Conservation (phyloP, 2,329 filamentous ascomycete genomes). For the Trichoderma sp. region DNA sequence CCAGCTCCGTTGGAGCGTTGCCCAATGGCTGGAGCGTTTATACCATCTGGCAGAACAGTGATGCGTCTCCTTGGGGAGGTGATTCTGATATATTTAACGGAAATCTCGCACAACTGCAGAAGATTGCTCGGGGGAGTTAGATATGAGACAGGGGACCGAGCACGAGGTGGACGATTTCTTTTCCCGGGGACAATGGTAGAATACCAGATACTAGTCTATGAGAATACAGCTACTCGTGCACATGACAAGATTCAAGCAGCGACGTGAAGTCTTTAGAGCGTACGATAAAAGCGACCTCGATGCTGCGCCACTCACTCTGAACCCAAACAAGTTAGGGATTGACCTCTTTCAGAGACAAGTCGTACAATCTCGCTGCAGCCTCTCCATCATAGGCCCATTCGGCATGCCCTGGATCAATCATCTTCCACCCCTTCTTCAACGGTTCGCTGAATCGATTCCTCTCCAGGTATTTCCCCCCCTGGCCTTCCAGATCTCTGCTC, state of each 20-base stretch:
- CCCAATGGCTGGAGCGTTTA: conserved; percentile 56
- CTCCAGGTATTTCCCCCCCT: conserved; percentile 50
- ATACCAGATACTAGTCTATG: not conserved
- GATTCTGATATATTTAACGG: conserved; percentile 35
- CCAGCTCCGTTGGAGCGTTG: conserved; percentile 46
- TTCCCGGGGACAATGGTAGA: not conserved
- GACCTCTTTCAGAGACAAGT: conserved; percentile 18
- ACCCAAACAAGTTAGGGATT: not conserved
- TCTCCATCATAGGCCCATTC: conserved; percentile 27
- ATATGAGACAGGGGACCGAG: not conserved
- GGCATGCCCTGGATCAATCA: conserved; percentile 26
- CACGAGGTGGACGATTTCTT: not conserved
- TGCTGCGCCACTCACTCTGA: not conserved
- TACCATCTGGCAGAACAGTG: conserved; percentile 50
- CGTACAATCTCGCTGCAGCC: conserved; percentile 22
- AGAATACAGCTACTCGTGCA: too few species aligned
- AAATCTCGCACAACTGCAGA: conserved; percentile 31
- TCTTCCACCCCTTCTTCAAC: conserved; percentile 14
- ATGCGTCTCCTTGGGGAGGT: conserved; percentile 31
- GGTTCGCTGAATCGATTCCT: conserved; percentile 25
- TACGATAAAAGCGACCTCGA: not conserved
- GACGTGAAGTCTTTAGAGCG: not conserved
- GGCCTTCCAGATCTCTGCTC: conserved; percentile 45
- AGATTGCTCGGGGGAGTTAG: conserved; percentile 30
- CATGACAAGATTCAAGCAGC: too few species aligned